Evolutionary conservation across 1,284 basidiomycete species (phyloP).

Genomic region (Blastosporella zonata): DNA sequence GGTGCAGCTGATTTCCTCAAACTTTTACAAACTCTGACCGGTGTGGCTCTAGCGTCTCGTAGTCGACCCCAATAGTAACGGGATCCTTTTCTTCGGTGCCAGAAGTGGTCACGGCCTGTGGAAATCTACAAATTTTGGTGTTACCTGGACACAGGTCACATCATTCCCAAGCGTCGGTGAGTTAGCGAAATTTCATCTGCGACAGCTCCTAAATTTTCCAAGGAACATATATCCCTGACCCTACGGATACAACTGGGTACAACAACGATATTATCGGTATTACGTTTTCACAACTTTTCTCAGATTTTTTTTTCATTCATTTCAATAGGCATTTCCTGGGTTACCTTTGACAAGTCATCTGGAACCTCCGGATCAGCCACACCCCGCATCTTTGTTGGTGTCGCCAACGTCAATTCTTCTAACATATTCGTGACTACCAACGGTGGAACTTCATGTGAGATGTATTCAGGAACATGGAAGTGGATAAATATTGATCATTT

Average conservation of each 20-base stretch:
- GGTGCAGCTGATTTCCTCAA: slow-evolving; percentile 21
- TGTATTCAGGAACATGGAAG: background rate
- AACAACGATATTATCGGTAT: slow-evolving; percentile 51
- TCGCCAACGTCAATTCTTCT: slow-evolving; percentile 50
- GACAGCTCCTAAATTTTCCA: background rate
- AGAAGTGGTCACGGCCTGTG: slow-evolving; percentile 61
- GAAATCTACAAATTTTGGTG: slow-evolving; percentile 59
- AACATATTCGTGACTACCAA: slow-evolving; percentile 58
- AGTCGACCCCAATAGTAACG: slow-evolving; percentile 61
- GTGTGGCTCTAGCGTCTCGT: slow-evolving; percentile 47
- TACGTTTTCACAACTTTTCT: background rate
- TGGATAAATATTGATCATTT: background rate
- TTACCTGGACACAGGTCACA: slow-evolving; percentile 55
- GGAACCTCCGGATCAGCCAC: slow-evolving; percentile 51
- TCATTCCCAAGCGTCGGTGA: slow-evolving; percentile 53
- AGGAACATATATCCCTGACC: slow-evolving; percentile 57
- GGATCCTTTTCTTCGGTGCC: slow-evolving; percentile 60
- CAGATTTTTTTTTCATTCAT: background rate
- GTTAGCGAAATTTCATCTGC: slow-evolving; percentile 4
- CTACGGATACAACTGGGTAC: slow-evolving; percentile 53
- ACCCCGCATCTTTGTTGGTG: slow-evolving; percentile 65
- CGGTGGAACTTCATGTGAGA: slow-evolving; percentile 54
- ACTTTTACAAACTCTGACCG: background rate
- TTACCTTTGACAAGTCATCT: slow-evolving; percentile 62
- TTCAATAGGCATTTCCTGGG: slow-evolving; percentile 48